Evolutionary conservation across 176 grass and related monocot genomes (phyloP), one percentile per base, ranked within the genome.

Genomic region (Oryza punctata): DNA sequence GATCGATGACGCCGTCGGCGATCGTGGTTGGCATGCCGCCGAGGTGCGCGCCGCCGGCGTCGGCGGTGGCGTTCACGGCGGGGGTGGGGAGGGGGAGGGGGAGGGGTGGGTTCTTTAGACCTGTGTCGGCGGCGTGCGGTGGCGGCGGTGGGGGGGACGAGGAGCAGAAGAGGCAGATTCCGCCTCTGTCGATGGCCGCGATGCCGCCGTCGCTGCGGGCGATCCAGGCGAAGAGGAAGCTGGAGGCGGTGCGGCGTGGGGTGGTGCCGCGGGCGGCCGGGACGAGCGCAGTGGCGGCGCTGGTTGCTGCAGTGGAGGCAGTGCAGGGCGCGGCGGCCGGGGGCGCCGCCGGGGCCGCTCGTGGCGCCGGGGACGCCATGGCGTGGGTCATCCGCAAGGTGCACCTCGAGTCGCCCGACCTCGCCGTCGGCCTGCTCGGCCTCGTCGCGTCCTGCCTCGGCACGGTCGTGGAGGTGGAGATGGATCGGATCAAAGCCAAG

Each of bases 301-400:
- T 90, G 12, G 84, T 81, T 27, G 80, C 80, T 46, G 83, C 73
- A 24, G 67, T 90, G 78, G 83, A 81, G 66, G 88, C 54, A 2
- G 83, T 86, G 21, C 88, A 86, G 44, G 78, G 83, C 11, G 78
- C 73, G 60, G 88, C 88, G 33, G 79, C 49, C 6, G 88, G 79
- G 0, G 83, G 88, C 37, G 72, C 82, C 10, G 78, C 82, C 1
- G 83, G 71, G 66, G 88, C 57, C 6, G 83, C 81, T 26, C 88
- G 79, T 68, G 73, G 88, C 84, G 35, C 50, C 7, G 88, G 79
- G 0, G 84, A 82, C 46, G 88, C 79, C 60, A 79, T 90, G 61
- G 84, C 84, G n/a, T 86, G 88, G 83, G 84, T 87, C 15, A 63
- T 90, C 84, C 63, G 64, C 61, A 90, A 83, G 79, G 88, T 83